Evolutionary conservation across 192 early-diverging fungal genomes (phyloP), one percentile per base, ranked within the genome.

Genomic region (Mortierella claussenii): DNA sequence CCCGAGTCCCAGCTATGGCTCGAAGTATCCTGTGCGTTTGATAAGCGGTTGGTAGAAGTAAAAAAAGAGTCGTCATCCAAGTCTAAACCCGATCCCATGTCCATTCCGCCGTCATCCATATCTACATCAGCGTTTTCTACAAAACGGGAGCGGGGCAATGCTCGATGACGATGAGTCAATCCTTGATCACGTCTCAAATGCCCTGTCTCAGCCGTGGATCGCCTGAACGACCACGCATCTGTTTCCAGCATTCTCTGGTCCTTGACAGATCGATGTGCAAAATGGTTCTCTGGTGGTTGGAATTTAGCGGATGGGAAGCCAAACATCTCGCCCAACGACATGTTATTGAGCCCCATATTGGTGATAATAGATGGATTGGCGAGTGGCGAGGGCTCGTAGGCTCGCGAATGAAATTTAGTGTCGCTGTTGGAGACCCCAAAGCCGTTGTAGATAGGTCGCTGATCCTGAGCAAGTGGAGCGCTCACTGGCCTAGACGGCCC

Each of bases 291-390:
- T 49, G 73, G 73, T 15, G 57, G 64, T 21, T 76, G 73, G 24
- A 76, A 67, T 24, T 61, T 67, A 4, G 73, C 73, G 4, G 73
- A 76, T 13, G 73, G 73, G 30, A 76, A 76, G 11, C 73, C 73
- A 55, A 76, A 44, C 58, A 76, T 62, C n/a, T 67, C 46, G 18
- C 73, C 73, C 28, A 76, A 40, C 0, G 73, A 76, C 31, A 76
- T 76, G 53, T 76, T 76, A 21, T 42, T 36, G 6, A 76, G 45
- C 28, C 65, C 40, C 64, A 76, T 66, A 37, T 59, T 62, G 12
- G 43, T 60, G 15, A 67, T 44, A 17, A 76, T 18, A 36, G 64
- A 66, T 28, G 73, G 73, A 36, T 76, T 62, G 15, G 73, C 64
- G 1, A 76, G 59, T 32, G 73, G 73, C 12, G 73, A 76, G 1